Evolutionary conservation across 306 rosid species (phyloP), one percentile per base, ranked within the genome.

Genomic region (Casuarina cunninghamiana): DNA sequence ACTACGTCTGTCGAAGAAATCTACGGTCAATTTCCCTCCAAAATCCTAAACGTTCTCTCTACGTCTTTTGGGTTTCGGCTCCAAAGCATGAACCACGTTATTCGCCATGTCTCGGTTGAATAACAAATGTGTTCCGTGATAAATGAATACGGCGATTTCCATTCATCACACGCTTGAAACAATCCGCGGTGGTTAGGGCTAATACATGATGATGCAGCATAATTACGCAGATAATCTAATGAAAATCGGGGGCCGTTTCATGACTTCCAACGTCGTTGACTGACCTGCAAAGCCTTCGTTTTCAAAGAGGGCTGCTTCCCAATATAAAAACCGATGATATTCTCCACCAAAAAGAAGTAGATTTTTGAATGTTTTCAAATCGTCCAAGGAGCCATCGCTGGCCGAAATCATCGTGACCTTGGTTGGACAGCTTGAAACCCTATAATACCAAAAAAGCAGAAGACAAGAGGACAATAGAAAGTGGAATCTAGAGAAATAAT

Each of bases 211-310:
- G 63, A 57, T 19, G 38, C 38, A 19, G 3, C 63, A 7, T 10
- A 57, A 57, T 57, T 21, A 19, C 21, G 38, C 63, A 57, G 21
- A 57, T 57, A 57, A 19, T 57, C 21, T 9, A 57, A 6, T 21
- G 10, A 6, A 35, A 57, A 57, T 19, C 16, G 38, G 67, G 35
- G 66, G 5, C 69, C 17, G 42, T 4, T 26, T 26, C 32, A 50
- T 21, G 71, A 60, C 70, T 44, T 19, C n/a, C 10, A 37, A 58
- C 60, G 8, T 39, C 51, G 15, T 38, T 37, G 53, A 5, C 41
- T 21, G 76, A 41, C 72, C 77, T 41, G 65, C 46, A 48, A 26
- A 48, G 37, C 1, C 32, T 41, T 71, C 71, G 16, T 78, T 60
- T 58, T 58, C 43, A 12, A n/a, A 48, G 67, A 57, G 51, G 51